Percentiles rank a stretch among this genome's conserved stretches.
Conservation (phyloP, 352 stramenopile species). For the Peronospora tabacina region DNA sequence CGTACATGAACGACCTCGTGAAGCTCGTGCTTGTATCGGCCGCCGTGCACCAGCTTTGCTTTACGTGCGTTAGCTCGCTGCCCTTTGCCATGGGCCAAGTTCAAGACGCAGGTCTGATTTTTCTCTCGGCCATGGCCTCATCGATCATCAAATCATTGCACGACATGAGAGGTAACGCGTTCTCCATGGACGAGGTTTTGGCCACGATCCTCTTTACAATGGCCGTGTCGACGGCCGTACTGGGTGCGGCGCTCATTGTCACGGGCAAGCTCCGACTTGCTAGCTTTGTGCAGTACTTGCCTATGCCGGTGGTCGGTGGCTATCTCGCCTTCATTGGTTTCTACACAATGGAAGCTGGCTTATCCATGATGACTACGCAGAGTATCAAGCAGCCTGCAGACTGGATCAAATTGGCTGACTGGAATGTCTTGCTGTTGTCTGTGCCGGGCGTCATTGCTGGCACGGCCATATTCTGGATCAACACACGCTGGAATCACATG, state of each 20-base stretch:
- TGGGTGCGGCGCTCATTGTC: constrained; percentile 91
- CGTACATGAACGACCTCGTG: constrained; percentile 86
- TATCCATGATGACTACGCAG: constrained; percentile 86
- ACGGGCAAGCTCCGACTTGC: constrained; percentile 93
- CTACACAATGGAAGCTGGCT: constrained; percentile 74
- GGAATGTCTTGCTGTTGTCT: constrained; percentile 75
- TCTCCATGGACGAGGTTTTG: constrained; percentile 78
- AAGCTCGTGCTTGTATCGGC: constrained; percentile 91
- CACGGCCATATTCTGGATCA: constrained; percentile 76
- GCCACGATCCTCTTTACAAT: constrained; percentile 93
- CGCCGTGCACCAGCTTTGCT: constrained; percentile 76
- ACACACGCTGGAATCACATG: constrained; percentile 76
- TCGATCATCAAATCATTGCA: constrained; percentile 80
- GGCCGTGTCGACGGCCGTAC: constrained; percentile 82
- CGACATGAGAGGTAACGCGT: constrained; percentile 45
- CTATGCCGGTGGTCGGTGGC: constrained; percentile 94
- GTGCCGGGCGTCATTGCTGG: constrained; percentile 79
- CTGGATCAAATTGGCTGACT: constrained; percentile 76
- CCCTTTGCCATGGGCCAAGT: constrained; percentile 97
- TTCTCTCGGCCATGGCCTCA: constrained; percentile 93
- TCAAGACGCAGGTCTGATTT: constrained; percentile 98
- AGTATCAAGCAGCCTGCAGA: constrained; percentile 85
- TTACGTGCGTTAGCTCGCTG: constrained; percentile 87
- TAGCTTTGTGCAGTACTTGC: constrained; percentile 95
- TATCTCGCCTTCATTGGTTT: constrained; percentile 97